Evolutionary conservation across 2,329 filamentous ascomycete species (phyloP).

Genomic region (Fusarium verrucosum): DNA sequence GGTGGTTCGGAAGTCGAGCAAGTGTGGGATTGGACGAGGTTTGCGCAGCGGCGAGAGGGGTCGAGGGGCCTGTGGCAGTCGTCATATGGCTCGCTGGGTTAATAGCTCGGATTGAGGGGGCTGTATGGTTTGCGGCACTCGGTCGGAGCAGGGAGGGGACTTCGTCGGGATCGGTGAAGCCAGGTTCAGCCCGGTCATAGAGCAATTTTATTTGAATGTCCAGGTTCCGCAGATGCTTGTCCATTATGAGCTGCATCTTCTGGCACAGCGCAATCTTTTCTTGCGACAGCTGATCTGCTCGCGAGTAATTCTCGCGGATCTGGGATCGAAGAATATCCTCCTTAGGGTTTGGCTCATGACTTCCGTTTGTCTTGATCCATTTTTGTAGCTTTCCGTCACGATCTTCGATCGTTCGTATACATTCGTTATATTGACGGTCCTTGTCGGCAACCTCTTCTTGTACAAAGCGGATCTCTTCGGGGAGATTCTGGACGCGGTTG

Average conservation of each 20-base stretch:
- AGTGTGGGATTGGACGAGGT: constrained; percentile 54
- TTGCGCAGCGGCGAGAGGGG: constrained; percentile 41
- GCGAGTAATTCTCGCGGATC: constrained; percentile 73
- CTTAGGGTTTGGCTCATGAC: constrained; percentile 77
- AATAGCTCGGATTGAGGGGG: constrained; percentile 53
- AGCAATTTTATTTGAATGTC: constrained; percentile 71
- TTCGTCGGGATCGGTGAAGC: constrained; percentile 69
- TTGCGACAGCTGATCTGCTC: constrained; percentile 74
- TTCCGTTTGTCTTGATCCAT: constrained; percentile 81
- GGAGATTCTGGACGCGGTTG: constrained; percentile 78
- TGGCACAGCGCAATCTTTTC: constrained; percentile 78
- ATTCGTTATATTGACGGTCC: constrained; percentile 75
- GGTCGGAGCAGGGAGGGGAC: constrained; percentile 70
- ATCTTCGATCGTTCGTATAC: constrained; percentile 73
- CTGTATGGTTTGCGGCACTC: constrained; percentile 62
- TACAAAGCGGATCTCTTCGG: constrained; percentile 83
- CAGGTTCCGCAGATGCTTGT: constrained; percentile 70
- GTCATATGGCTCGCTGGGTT: constrained; percentile 54
- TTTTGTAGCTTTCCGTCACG: constrained; percentile 81
- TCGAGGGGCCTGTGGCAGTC: constrained; percentile 39
- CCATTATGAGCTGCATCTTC: constrained; percentile 68
- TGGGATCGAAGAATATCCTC: constrained; percentile 73
- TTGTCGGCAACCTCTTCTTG: constrained; percentile 86
- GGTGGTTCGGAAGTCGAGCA: constrained; percentile 54
- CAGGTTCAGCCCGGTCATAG: constrained; percentile 68